Evolutionary conservation across 2,329 filamentous ascomycete genomes (phyloP).

Genomic region (Trichoderma endophyticum): DNA sequence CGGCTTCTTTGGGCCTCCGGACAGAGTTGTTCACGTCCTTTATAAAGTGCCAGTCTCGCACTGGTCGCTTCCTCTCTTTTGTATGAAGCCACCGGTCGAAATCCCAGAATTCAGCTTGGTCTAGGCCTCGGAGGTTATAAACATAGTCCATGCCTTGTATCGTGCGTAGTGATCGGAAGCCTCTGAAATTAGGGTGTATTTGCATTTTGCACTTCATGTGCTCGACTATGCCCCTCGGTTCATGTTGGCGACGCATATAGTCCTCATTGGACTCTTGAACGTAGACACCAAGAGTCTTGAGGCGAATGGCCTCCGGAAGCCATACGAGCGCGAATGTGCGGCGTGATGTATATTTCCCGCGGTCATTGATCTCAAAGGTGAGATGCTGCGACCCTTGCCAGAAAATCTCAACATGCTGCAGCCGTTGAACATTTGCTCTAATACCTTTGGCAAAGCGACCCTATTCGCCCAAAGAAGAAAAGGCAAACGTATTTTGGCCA

Average conservation of each 20-base stretch:
- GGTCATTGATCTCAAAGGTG: slow-evolving; percentile 20
- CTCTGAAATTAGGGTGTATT: slow-evolving; percentile 40
- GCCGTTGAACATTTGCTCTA: slow-evolving; percentile 37
- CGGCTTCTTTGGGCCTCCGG: slow-evolving; percentile 20
- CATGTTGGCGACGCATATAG: slow-evolving; percentile 38
- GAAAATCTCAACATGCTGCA: slow-evolving; percentile 45
- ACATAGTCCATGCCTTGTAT: slow-evolving; percentile 47
- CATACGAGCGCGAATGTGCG: slow-evolving; percentile 37
- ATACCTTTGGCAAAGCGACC: slow-evolving; percentile 46
- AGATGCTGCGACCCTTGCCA: slow-evolving; percentile 39
- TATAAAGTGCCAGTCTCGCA: slow-evolving; percentile 33
- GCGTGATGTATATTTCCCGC: slow-evolving; percentile 33
- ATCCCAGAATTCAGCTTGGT: slow-evolving; percentile 42
- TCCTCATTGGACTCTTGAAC: slow-evolving; percentile 35
- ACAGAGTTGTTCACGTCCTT: slow-evolving; percentile 28
- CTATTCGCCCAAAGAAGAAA: slow-evolving; percentile 52
- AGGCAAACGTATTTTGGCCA: slow-evolving; percentile 47
- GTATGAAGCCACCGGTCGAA: slow-evolving; percentile 29
- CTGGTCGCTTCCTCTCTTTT: background rate
- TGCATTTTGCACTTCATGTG: slow-evolving; percentile 31
- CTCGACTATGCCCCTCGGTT: slow-evolving; percentile 25
- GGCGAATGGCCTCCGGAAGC: slow-evolving; percentile 36
- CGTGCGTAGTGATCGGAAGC: slow-evolving; percentile 36
- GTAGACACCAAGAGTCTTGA: slow-evolving; percentile 41
- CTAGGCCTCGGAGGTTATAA: slow-evolving; percentile 42